Conservation (phyloP, 2,329 filamentous ascomycete genomes). For the Bisporella sp. region DNA sequence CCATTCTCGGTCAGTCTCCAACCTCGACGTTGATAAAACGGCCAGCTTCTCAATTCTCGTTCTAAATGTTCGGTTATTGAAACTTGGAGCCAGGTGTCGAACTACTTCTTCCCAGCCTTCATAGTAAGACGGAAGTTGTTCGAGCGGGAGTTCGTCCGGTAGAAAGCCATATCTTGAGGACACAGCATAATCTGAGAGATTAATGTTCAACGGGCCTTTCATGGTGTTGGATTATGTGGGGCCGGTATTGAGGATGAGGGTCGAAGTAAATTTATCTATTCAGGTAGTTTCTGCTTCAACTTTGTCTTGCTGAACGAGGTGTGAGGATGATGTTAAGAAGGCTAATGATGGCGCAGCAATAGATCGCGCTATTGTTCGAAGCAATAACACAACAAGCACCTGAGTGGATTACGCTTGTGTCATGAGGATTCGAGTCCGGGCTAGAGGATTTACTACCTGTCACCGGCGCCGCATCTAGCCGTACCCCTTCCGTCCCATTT, state of each 20-base stretch:
- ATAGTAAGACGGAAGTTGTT: slow-evolving; percentile 63
- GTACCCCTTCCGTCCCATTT: no score
- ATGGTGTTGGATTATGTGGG: slow-evolving; percentile 8
- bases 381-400: no score
- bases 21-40: slow-evolving; percentile 56
- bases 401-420: no score
- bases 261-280: neutral
- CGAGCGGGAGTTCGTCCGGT: slow-evolving; percentile 61
- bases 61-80: slow-evolving; percentile 59
- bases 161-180: slow-evolving; percentile 59
- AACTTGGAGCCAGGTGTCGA: slow-evolving; percentile 57
- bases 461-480: no score
- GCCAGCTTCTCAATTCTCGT: slow-evolving; percentile 58
- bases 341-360: no score
- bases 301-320: no score
- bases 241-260: neutral
- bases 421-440: no score
- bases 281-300: no score
- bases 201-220: slow-evolving; percentile 20
- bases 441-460: no score
- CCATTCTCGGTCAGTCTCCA: slow-evolving; percentile 67
- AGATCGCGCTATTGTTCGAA: no score
- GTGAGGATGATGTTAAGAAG: no score
- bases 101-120: slow-evolving; percentile 70
- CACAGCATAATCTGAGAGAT: slow-evolving; percentile 18